Conservation (phyloP, 805 yeast genomes). For the Metschnikowia gelsemii region DNA sequence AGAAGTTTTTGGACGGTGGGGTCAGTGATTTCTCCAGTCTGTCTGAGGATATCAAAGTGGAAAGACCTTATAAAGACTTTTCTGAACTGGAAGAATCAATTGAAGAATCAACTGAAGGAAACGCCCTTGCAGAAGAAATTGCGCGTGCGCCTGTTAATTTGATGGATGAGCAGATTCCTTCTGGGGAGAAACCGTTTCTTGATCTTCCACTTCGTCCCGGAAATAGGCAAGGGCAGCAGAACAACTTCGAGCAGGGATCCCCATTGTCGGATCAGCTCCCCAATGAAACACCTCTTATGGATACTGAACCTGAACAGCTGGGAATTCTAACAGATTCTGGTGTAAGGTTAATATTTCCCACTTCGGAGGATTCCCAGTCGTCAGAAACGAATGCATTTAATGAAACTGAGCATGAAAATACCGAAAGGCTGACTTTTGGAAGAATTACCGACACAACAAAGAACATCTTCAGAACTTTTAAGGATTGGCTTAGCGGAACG, state of each 20-base stretch:
- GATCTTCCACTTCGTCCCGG: background rate
- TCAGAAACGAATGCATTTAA: background rate
- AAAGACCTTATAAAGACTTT: background rate
- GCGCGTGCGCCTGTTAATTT: background rate
- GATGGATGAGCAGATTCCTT: slow-evolving; percentile 6
- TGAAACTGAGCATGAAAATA: background rate
- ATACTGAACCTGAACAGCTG: no score
- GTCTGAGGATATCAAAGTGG: background rate
- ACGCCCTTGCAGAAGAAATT: background rate
- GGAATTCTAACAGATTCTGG: slow-evolving; percentile 10
- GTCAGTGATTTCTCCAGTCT: no score
- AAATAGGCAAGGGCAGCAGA: background rate
- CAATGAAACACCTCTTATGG: no score
- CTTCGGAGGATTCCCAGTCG: no score
- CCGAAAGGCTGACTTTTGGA: background rate
- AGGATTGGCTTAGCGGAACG: slow-evolving; percentile 1
- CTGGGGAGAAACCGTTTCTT: background rate
- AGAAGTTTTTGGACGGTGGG: background rate
- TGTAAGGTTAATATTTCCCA: slow-evolving; percentile 1
- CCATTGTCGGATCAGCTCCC: no score
- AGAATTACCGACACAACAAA: background rate
- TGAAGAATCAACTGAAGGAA: background rate
- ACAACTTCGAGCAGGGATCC: no score
- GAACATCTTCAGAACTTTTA: background rate
- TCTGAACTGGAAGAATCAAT: background rate